phyloP scores from a whole-genome alignment of 306 rosid genomes.

The Vigna unguiculata region DNA sequence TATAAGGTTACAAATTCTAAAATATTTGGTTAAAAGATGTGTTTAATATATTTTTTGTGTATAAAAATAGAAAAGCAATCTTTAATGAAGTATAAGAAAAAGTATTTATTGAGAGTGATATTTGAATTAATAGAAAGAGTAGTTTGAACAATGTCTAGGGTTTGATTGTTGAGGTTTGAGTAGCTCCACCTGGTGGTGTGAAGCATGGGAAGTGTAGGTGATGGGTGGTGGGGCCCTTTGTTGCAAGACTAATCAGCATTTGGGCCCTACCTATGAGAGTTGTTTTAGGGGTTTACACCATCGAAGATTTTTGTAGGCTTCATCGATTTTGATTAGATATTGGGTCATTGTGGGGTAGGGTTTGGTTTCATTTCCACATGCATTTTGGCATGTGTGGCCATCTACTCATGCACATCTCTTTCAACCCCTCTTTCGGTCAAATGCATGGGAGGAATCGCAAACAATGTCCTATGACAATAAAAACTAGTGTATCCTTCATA shows the following conservation, averaged over 20 bases:
- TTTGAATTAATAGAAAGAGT: too few species aligned
- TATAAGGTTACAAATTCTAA: too few species aligned
- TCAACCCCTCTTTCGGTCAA: slow-evolving; percentile 15
- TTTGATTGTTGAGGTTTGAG: background rate
- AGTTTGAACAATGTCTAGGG: background rate
- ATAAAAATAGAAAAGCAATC: too few species aligned
- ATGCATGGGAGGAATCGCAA: slow-evolving; percentile 3
- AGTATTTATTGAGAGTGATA: too few species aligned
- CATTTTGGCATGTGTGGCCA: slow-evolving; percentile 3
- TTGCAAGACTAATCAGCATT: slow-evolving; percentile 47
- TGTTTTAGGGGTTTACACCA: background rate
- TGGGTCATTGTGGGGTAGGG: background rate
- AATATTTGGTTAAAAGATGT: too few species aligned
- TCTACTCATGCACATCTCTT: slow-evolving; percentile 5
- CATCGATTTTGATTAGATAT: background rate
- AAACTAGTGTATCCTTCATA: background rate
- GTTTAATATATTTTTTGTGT: too few species aligned
- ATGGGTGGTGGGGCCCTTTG: slow-evolving; percentile 49
- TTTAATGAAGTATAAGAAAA: too few species aligned
- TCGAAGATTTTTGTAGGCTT: slow-evolving; percentile 2
- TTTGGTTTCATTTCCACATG: background rate
- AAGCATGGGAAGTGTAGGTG: slow-evolving; percentile 32
- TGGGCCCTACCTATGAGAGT: slow-evolving; percentile 39
- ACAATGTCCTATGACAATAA: background rate
- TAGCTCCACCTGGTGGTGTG: slow-evolving; percentile 20